These are phyloP conservation scores for Geoglossum glabrum DNA, from an alignment of 495 filamentous ascomycete genomes.

Conservation along the genomic window DNA sequence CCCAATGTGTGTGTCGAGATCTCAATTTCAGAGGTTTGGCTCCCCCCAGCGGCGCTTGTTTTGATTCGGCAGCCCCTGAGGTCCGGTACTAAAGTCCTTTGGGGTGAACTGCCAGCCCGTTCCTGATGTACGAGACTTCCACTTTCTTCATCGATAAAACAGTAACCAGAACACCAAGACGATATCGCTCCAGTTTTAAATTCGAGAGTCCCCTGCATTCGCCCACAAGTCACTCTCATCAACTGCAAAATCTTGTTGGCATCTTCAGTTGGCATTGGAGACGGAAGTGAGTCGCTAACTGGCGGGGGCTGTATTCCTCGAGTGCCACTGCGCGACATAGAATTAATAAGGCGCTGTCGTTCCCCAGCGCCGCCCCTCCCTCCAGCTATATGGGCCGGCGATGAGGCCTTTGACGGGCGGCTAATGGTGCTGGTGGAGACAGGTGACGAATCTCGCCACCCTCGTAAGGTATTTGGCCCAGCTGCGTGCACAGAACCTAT, in stretches of 20 bases:
- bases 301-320: constrained; percentile 7
- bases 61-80: constrained; percentile 71
- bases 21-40: constrained; percentile 54
- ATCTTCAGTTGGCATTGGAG: constrained; percentile 37
- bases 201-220: constrained; percentile 49
- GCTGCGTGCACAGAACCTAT: constrained; percentile 20
- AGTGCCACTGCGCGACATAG: not conserved
- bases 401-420: not conserved
- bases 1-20: constrained; percentile 50
- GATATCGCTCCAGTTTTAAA: constrained; percentile 34
- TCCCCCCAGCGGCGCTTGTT: constrained; percentile 40
- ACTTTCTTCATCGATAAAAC: constrained; percentile 44
- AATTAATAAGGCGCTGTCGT: constrained; percentile 3
- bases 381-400: not conserved
- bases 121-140: constrained; percentile 36
- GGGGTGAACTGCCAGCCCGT: constrained; percentile 33
- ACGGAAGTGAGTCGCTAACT: constrained; percentile 16
- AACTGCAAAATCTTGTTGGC: constrained; percentile 42
- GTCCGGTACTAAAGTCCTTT: constrained; percentile 51
- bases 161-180: constrained; percentile 39
- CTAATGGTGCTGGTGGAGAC: constrained; percentile 10
- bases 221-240: constrained; percentile 46
- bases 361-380: not conserved
- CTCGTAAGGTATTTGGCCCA: constrained; percentile 9
- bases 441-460: constrained; percentile 12